Evolutionary conservation across 2,329 filamentous ascomycete genomes (phyloP), one percentile per base, ranked within the genome.

Genomic region (Spiromastix sp.): DNA sequence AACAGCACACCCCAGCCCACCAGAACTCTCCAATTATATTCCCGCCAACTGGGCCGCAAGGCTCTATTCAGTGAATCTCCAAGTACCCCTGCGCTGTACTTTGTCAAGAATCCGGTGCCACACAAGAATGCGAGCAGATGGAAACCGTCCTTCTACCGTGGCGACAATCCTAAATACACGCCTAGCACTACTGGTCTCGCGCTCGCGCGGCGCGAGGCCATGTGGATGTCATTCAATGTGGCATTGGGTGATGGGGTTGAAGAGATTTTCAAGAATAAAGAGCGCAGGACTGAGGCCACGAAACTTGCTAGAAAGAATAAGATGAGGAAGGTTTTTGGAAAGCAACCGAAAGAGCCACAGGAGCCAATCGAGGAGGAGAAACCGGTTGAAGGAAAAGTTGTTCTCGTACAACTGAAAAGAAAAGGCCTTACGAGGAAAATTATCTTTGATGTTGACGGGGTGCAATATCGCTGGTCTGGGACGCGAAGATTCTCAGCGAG

Each of bases 141-240:
- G 32, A 10, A 8, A 11, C 32, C 32, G 4, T 15, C 20, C 5
- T 19, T 34, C 16, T 34, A 27, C 32, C 15, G 22, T 21, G 32
- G 32, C 5, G 32, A 34, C 13, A 34, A 34, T 24, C 32, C 32
- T 17, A 34, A 34, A 26, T 27, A 34, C 16, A 27, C 32, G 22
- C 21, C 22, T 17, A 17, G 12, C 11, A 34, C 32, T 11, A 34
- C 13, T 5, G 15, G 7, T 9, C 13, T 34, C 9, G 32, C n/a
- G 2, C 32, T 19, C 5, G 32, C 32, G 7, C 20, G 11, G 15
- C 32, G 32, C 9, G 19, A 21, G 4, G 13, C 32, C 21, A 17
- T 34, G 21, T 34, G 32, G 32, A 34, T 16, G 7, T 34, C 32
- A n/a, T 34, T 34, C 13, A 34, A 34, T 17, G 12, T 34, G 12